Percentiles rank a stretch among this genome's conserved stretches.
phyloP scores from a whole-genome alignment of 2,329 filamentous ascomycete genomes.

The Ophiognomonia clavigignenti-juglandacearum region DNA sequence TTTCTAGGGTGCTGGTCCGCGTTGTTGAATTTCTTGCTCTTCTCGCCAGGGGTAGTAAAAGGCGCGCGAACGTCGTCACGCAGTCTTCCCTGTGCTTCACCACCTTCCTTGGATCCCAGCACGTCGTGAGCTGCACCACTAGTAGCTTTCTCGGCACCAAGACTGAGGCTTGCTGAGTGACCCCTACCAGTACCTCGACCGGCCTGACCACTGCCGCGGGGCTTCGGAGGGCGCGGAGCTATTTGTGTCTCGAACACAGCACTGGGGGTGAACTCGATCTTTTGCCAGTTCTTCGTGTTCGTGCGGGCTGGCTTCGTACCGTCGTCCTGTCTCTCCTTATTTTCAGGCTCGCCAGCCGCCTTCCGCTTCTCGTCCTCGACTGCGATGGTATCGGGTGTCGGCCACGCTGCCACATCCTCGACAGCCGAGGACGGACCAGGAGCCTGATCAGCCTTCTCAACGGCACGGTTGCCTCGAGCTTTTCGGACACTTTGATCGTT shows the following conservation, averaged over 20 bases:
- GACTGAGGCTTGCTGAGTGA: conserved; percentile 10
- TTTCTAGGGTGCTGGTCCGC: conserved; percentile 10
- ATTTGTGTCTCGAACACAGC: conserved; percentile 85
- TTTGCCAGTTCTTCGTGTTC: conserved; percentile 81
- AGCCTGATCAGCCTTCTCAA: conserved; percentile 37
- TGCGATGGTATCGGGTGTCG: conserved; percentile 77
- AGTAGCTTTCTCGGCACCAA: conserved; percentile 22
- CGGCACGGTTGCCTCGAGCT: conserved; percentile 39
- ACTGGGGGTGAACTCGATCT: conserved; percentile 65
- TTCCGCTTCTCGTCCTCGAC: conserved; percentile 69
- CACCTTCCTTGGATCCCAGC: neutral
- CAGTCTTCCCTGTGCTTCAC: conserved; percentile 8
- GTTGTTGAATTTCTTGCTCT: conserved; percentile 11
- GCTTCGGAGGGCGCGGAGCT: conserved; percentile 42
- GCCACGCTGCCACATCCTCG: conserved; percentile 78
- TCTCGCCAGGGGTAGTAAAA: conserved; percentile 10
- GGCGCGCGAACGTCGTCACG: conserved; percentile 12
- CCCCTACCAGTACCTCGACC: conserved; percentile 31
- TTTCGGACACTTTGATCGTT: conserved; percentile 35
- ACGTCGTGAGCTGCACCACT: conserved; percentile 3
- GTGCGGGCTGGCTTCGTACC: conserved; percentile 51
- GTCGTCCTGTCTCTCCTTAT: conserved; percentile 55
- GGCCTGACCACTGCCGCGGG: conserved; percentile 43
- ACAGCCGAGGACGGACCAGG: conserved; percentile 54
- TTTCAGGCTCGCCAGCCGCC: conserved; percentile 56